phyloP scores from a whole-genome alignment of 2,329 filamentous ascomycete species.

The Gyromitra esculenta region DNA sequence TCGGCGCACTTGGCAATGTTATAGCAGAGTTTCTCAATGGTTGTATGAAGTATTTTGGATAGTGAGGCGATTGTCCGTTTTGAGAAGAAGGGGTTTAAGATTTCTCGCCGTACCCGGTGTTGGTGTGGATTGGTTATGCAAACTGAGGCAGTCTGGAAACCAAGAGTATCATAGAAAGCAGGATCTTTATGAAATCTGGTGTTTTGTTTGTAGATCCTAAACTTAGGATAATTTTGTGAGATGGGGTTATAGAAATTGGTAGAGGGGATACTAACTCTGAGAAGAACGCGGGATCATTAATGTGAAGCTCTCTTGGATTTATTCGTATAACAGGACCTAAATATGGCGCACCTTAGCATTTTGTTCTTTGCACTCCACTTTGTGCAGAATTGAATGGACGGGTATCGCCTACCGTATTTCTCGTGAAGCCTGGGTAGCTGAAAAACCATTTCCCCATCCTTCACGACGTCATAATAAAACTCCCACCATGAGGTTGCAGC shows the following conservation, averaged over 20 bases:
- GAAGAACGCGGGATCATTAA: too few relatives aligned
- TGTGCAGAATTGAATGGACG: not conserved
- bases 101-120: conserved; percentile 62
- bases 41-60: conserved; percentile 15
- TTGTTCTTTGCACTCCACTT: conserved; percentile 53
- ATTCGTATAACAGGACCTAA: too few relatives aligned
- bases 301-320: too few relatives aligned
- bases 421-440: conserved; percentile 55
- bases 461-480: conserved; percentile 56
- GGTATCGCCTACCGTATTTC: conserved; percentile 55
- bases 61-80: conserved; percentile 59
- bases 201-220: too few relatives aligned
- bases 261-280: conserved; percentile 57
- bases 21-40: too few relatives aligned
- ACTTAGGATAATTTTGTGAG: too few relatives aligned
- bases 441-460: conserved; percentile 50
- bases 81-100: conserved; percentile 63
- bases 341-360: too few relatives aligned
- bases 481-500: conserved; percentile 58
- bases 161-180: not conserved
- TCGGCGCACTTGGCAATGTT: too few relatives aligned
- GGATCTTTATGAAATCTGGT: not conserved
- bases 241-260: conserved; percentile 54
- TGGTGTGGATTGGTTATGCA: conserved; percentile 60
- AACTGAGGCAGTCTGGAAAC: conserved; percentile 62